Evolutionary conservation across 2,329 filamentous ascomycete species (phyloP), one percentile per base, ranked within the genome.

Genomic region (Fonsecaea pugnacius): DNA sequence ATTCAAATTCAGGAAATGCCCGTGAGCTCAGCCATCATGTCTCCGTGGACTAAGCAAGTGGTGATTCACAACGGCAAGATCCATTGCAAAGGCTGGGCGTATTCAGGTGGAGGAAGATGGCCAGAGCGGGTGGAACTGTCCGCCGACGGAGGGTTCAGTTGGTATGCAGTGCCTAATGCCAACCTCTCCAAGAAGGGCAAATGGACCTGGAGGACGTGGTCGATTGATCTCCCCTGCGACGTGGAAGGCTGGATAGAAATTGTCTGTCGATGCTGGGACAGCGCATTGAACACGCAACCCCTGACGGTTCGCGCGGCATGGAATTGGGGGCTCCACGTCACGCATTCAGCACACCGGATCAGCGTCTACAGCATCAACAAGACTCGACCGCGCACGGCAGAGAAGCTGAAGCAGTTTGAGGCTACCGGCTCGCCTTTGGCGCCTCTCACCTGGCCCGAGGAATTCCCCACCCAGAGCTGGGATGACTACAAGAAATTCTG

Each of bases 1-100:
- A 87, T 88, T 66, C 84, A 83, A 66, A 90, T 89, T 70, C 88
- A 91, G 71, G 88, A 90, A 43, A 91, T 90, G 87, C 88, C 88
- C 0, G 87, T 90, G 3, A 84, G 82, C 52, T 85, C 82, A 8
- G 88, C 87, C 18, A 89, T 90, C 69, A 89, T 89, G 84, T 79
- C 83, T 0, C 87, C 87, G 0, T 78, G 80, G 76, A 82, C 82
- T 18, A 87, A 86, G 69, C 81, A 87, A 16, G 80, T 84, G 3
- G 80, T 87, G 40, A 75, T 88, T 0, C 86, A 88, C 69, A 79
- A 84, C n/a, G 86, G 86, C 12, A 78, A 76, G 48, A 86, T 88
- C 60, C 87, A 89, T 69, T 77, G 84, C 65, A 82, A 81, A 56
- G 84, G 85, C 7, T 87, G 84, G 84, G 84, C 84, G 0, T 87